These are phyloP conservation scores for Rhizodiscina lignyota DNA, from an alignment of 495 filamentous ascomycete genomes.

Conservation along the genomic window DNA sequence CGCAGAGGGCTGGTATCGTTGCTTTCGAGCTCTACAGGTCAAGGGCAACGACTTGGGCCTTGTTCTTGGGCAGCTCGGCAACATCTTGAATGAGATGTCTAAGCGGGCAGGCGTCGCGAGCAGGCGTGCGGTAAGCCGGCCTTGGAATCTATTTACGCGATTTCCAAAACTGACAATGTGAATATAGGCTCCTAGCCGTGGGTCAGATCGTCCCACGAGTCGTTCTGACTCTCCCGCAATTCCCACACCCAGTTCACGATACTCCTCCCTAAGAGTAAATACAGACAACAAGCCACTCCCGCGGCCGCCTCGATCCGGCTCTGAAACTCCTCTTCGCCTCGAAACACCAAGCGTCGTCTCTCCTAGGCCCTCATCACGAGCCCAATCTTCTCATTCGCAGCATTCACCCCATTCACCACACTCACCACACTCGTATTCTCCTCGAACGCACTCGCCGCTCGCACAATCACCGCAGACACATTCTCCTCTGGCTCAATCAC, in stretches of 20 bases:
- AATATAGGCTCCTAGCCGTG: background rate
- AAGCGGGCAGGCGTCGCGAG: constrained; percentile 24
- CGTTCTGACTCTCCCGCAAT: background rate
- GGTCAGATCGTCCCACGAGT: background rate
- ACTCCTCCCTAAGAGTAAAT: background rate
- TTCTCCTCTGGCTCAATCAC: no score
- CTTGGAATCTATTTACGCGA: background rate
- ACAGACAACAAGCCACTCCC: background rate
- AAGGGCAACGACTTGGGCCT: constrained; percentile 21
- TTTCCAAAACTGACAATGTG: background rate
- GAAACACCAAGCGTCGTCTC: no score
- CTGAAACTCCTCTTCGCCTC: no score
- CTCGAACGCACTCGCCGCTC: no score
- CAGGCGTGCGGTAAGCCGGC: constrained; percentile 14
- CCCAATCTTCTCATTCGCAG: no score
- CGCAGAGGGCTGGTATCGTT: constrained; percentile 19
- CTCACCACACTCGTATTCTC: no score
- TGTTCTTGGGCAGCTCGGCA: constrained; percentile 18
- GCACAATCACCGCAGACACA: no score
- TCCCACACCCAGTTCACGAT: background rate
- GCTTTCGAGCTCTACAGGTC: constrained; percentile 15
- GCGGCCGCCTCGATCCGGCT: no score
- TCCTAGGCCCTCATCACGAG: no score
- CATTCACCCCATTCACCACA: no score
- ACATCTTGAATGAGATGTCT: constrained; percentile 21